Base-by-base conservation (phyloP, 2,329 filamentous ascomycete genomes). In the Stagonosporopsis cucurbitacearum region DNA sequence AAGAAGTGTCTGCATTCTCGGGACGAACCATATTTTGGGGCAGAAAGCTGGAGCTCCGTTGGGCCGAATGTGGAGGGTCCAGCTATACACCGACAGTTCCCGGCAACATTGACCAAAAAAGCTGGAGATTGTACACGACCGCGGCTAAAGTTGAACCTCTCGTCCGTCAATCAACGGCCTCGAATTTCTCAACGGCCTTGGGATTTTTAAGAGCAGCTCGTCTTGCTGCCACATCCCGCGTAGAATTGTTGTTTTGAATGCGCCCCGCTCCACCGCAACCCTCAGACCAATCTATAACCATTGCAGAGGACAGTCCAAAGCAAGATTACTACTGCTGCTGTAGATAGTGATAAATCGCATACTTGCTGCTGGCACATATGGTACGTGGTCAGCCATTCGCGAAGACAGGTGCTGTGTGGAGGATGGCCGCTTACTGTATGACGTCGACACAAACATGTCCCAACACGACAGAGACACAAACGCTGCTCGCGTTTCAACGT, bases 1-100 rank as follows among this genome's bases (percentile, higher is more conserved):
- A 56, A 49, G 44, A 37, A 37, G 30, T 19, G 30, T 35, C 48
- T 37, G 47, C 42, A 42, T 45, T 43, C 57, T 50, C 28, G 50
- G 57, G 42, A 55, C 50, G 54, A 45, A 50, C 56, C 64, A 66
- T 65, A 46, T 54, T 59, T 56, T 57, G 55, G 54, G 51, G 54
- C 30, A 42, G 48, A 53, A 52, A 59, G 54, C 45, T 64, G 58
- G 50, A 58, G 54, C 57, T 57, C 54, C 54, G 44, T 37, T 57
- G 20, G 37, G 39, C 54, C 54, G 54, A 57, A 52, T 42, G 33
- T 40, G 30, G 39, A 57, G 49, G 54, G 54, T 52, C 54, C 48
- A 56, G 40, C 50, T 42, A 28, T 26, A 28, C 51, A 37, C 54
- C 49, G 44, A 19, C 44, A 26, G 15, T 45, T 57, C 22, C 54